Base-by-base conservation (phyloP, 768 basidiomycete genomes). In the Hygrocybe coccinea region DNA sequence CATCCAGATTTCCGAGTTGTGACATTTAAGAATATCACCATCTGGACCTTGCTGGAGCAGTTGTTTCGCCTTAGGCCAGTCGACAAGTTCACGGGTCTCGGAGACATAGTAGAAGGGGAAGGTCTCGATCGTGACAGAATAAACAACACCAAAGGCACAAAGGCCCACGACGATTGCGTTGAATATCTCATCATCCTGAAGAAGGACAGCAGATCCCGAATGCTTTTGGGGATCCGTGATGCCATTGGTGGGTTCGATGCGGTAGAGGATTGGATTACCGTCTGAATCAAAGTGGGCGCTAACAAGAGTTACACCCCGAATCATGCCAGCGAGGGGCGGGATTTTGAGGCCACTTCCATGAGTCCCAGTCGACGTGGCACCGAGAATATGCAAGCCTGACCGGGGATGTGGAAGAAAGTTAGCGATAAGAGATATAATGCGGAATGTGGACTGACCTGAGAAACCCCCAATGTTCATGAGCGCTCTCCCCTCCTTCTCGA, bases 401-500 rank as follows among this genome's bases (percentile, higher is more conserved):
- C 19, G 48, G 33, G 24, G 29, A 22, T 37, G 48, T n/a, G n/a
- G n/a, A n/a, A n/a, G n/a, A n/a, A n/a, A n/a, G 25, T 17, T 22
- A 25, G 21, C 6, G 48, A 29, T 29, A 5, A 21, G 12, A 5
- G 5, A 47, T 14, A 19, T 21, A 22, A 29, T 29, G 3, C 29
- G 3, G 29, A 29, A 29, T 29, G 3, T 3, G 22, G 15, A 37
- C 34, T 19, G 11, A 52, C 50, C 50, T 36, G 50, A 25, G 50
- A 35, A 52, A 15, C 50, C 50, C 12, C 50, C 50, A 12, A 52
- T 22, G 50, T 52, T 52, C 50, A 52, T 52, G 17, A 52, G 50
- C 35, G 50, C 50, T 25, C 50, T 52, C 2, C 50, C 50, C 2
- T 52, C 4, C 19, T 36, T 19, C 50, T 52, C 50, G 9, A 52